Evolutionary conservation across 2,329 filamentous ascomycete species (phyloP), one percentile per base, ranked within the genome.

Genomic region (Fusarium miscanthi): DNA sequence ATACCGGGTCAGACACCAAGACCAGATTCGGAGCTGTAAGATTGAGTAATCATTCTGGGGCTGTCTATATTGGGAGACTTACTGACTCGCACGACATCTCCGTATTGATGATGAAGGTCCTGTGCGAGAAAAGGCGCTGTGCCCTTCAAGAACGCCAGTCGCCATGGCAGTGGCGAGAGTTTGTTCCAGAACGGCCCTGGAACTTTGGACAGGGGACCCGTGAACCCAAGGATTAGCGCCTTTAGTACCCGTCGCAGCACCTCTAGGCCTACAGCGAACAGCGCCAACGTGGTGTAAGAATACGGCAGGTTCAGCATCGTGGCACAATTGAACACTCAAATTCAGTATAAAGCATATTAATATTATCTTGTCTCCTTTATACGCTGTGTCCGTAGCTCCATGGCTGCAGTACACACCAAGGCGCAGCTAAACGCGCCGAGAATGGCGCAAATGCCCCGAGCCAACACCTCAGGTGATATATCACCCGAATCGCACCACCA

Each of bases 141-240:
- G 38, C 52, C 52, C 27, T 42, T 56, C 19, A 56, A 17, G 38
- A 56, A 56, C 2, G 52, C 38, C n/a, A 56, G 7, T 25, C 52
- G 52, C 52, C 52, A 56, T 7, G 52, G 52, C 12, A 56, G n/a
- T 14, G 52, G 52, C 3, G 38, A 56, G 14, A 56, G 11, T 23
- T 56, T 56, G 38, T 56, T 56, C 52, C 52, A 42, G 16, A 56
- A 42, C 8, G 52, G 52, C 52, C 52, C 52, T 42, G 52, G 52
- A 56, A 56, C 27, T 56, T 21, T 56, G 4, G 38, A 42, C 52
- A 56, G 52, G 25, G 52, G 52, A 19, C 52, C 52, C 19, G 52
- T 56, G 9, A 56, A 42, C 6, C 25, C 52, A 16, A 42, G 6
- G 19, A 56, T 42, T 41, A 56, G 38, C 38, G 38, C 52, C 27